Percentiles rank a stretch among this genome's conserved stretches.
These are phyloP conservation scores for Nicotiana rustica DNA, from an alignment of 305 asterid species.

Conservation along the genomic window DNA sequence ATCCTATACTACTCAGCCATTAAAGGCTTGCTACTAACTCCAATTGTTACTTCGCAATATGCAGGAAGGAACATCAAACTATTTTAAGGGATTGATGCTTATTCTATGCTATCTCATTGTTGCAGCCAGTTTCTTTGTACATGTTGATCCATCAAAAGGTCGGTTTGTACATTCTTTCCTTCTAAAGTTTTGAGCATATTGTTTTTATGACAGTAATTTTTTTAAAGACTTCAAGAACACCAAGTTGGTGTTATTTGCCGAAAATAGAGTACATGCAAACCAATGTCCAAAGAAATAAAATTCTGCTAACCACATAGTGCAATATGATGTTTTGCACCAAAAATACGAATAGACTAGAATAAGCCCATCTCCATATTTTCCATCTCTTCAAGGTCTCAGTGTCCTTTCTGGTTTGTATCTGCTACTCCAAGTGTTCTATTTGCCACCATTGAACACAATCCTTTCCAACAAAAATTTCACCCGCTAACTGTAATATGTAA, in stretches of 20 bases:
- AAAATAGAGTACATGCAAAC: neutral
- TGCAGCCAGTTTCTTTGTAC: constrained; percentile 98
- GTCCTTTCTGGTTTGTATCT: neutral
- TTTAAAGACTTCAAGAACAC: neutral
- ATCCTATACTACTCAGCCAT: neutral
- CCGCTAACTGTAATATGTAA: constrained; percentile 7
- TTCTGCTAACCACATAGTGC: neutral
- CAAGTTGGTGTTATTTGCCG: constrained; percentile 5
- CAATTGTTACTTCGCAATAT: constrained; percentile 38
- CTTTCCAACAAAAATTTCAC: neutral
- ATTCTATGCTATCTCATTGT: constrained; percentile 94
- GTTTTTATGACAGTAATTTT: neutral
- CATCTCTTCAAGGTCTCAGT: neutral
- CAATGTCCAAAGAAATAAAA: neutral
- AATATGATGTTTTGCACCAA: neutral
- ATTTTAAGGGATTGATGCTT: constrained; percentile 97
- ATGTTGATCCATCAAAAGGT: constrained; percentile 79
- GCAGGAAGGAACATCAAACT: constrained; percentile 99
- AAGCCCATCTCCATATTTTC: constrained; percentile 1
- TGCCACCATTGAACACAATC: neutral
- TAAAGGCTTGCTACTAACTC: neutral
- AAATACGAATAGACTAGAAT: neutral
- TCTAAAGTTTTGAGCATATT: neutral
- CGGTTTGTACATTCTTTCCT: constrained; percentile 36
- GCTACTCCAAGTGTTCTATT: neutral